Conservation (phyloP, 1,139 yeast species). For the Candida dubliniensis region DNA sequence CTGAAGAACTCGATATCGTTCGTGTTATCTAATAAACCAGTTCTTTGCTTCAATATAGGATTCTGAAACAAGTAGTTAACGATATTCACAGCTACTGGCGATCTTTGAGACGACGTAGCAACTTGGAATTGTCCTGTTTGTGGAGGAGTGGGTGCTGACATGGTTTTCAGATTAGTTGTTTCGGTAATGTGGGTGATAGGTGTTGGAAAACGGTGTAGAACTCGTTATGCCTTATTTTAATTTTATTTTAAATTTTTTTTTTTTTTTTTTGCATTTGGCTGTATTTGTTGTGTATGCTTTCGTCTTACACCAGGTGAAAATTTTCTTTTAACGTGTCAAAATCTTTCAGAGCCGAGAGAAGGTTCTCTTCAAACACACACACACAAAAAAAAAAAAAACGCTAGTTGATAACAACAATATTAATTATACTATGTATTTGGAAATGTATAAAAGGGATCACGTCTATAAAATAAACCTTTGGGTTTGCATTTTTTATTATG, state of each 20-base stretch:
- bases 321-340: slow-evolving; percentile 5
- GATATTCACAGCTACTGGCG: slow-evolving; percentile 45
- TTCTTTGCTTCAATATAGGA: slow-evolving; percentile 68
- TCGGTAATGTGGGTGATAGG: too few relatives aligned
- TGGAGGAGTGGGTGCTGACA: slow-evolving; percentile 7
- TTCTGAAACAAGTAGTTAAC: slow-evolving; percentile 73
- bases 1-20: slow-evolving; percentile 79
- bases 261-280: neutral
- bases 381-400: neutral
- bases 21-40: slow-evolving; percentile 70
- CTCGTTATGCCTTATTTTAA: neutral
- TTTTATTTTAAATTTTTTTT: neutral
- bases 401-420: neutral
- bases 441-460: neutral
- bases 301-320: neutral
- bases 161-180: neutral
- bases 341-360: neutral
- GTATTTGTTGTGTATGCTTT: neutral
- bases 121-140: slow-evolving; percentile 14
- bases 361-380: neutral
- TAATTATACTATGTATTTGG: neutral
- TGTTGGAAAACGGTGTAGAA: neutral
- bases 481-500: neutral
- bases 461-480: slow-evolving; percentile 4
- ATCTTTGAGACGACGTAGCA: slow-evolving; percentile 19